Percentiles rank a stretch among this genome's conserved stretches.
Conservation (phyloP, 2,329 filamentous ascomycete genomes). For the Verticillium nubilum region DNA sequence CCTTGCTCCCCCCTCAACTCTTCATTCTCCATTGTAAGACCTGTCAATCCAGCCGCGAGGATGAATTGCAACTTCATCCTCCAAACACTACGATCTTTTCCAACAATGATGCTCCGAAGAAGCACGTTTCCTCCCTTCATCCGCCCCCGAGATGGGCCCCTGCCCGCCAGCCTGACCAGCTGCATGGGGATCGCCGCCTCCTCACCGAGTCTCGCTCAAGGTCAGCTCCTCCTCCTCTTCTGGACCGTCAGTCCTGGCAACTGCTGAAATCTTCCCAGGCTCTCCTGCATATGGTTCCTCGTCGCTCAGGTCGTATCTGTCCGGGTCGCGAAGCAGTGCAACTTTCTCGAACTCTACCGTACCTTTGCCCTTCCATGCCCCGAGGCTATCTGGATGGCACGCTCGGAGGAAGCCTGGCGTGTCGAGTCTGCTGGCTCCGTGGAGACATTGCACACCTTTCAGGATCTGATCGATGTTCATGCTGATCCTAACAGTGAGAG, state of each 20-base stretch:
- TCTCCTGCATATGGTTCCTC: conserved; percentile 5
- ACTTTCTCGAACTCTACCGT: conserved; percentile 2
- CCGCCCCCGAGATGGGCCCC: conserved; percentile 3
- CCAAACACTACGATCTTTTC: conserved; percentile 3
- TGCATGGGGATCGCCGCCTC: conserved; percentile 8
- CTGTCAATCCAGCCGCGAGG: neutral
- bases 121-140: conserved; percentile 10
- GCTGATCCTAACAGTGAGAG: neutral
- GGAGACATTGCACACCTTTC: neutral
- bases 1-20: neutral
- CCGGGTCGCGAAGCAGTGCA: neutral
- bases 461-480: conserved; percentile 1
- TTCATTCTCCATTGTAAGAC: neutral
- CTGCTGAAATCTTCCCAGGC: neutral
- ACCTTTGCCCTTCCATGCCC: conserved; percentile 3
- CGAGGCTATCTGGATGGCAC: conserved; percentile 4
- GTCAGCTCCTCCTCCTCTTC: too few relatives aligned
- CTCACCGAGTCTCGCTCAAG: conserved; percentile 4
- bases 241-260: too few relatives aligned
- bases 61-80: neutral
- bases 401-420: conserved; percentile 1
- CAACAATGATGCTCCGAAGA: conserved; percentile 9
- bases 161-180: conserved; percentile 4
- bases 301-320: conserved; percentile 6
- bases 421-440: neutral